These are phyloP conservation scores for Pugionium dolabratum DNA, from an alignment of 345 rosid genomes.

Conservation along the genomic window DNA sequence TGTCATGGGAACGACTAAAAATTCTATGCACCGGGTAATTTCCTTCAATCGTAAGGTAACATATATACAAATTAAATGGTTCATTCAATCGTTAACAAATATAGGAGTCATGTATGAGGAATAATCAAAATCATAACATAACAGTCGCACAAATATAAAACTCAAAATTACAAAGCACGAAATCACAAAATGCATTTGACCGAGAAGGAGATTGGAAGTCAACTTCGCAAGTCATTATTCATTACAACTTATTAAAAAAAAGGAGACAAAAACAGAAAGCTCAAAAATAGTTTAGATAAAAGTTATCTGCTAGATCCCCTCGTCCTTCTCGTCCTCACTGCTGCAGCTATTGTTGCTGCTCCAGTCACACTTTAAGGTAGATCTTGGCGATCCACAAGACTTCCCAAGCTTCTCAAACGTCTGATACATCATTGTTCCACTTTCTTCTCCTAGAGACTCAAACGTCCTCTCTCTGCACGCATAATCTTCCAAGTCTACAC, in stretches of 20 bases:
- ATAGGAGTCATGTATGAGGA: neutral
- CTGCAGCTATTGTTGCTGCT: conserved; percentile 41
- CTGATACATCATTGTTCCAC: conserved; percentile 43
- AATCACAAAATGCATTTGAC: conserved; percentile 15
- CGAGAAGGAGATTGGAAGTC: conserved; percentile 25
- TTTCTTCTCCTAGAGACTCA: conserved; percentile 42
- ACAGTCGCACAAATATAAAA: conserved; percentile 5
- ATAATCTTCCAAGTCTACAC: conserved; percentile 51
- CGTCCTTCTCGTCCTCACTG: conserved; percentile 47
- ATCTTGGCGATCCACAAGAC: conserved; percentile 40
- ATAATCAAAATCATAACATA: neutral
- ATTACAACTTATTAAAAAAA: conserved; percentile 4
- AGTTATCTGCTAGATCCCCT: conserved; percentile 40
- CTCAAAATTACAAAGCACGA: conserved; percentile 8
- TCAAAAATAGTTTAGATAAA: conserved; percentile 21
- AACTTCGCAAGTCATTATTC: conserved; percentile 30
- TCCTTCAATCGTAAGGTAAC: too few relatives aligned
- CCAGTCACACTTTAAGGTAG: conserved; percentile 45
- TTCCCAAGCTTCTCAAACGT: conserved; percentile 35
- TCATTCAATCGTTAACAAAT: too few relatives aligned
- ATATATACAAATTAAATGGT: too few relatives aligned
- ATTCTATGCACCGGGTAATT: too few relatives aligned
- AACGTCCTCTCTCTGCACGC: conserved; percentile 38
- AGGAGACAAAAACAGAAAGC: conserved; percentile 12
- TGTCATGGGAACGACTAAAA: too few relatives aligned